Conservation (phyloP, 352 stramenopile genomes). For the Phytopythium litorale region DNA sequence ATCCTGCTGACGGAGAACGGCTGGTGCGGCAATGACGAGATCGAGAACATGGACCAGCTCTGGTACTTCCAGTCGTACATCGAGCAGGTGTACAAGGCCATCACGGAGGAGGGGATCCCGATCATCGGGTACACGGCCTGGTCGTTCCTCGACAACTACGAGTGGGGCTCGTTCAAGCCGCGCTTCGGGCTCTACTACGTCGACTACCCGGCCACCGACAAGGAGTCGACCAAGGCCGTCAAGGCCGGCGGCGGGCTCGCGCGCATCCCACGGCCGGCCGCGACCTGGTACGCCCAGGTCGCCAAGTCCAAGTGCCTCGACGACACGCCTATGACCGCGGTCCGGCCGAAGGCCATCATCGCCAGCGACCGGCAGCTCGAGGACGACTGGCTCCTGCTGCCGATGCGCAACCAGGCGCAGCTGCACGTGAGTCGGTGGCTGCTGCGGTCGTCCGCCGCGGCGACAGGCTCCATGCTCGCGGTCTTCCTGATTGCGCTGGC, state of each 20-base stretch:
- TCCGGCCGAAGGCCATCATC: background rate
- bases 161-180: constrained; percentile 85
- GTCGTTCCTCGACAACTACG: constrained; percentile 94
- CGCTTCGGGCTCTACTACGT: constrained; percentile 69
- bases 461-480: background rate
- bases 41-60: constrained; percentile 62
- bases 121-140: constrained; percentile 92
- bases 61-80: constrained; percentile 63
- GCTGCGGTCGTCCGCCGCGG: background rate
- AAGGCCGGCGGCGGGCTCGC: constrained; percentile 20
- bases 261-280: constrained; percentile 39
- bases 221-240: constrained; percentile 27
- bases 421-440: constrained; percentile 2
- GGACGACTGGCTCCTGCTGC: background rate
- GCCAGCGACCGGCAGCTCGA: background rate
- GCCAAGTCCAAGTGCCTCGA: constrained; percentile 57
- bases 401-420: constrained; percentile 6
- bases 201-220: constrained; percentile 32
- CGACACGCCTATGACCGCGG: background rate
- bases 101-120: constrained; percentile 43
- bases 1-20: no score
- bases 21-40: constrained; percentile 55
- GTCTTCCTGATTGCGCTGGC: background rate
- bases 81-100: constrained; percentile 43
- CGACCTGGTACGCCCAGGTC: constrained; percentile 45